These are phyloP conservation scores for thale cress (Arabidopsis thaliana) DNA, from an alignment of 345 rosid species.

Conservation along the genomic window DNA sequence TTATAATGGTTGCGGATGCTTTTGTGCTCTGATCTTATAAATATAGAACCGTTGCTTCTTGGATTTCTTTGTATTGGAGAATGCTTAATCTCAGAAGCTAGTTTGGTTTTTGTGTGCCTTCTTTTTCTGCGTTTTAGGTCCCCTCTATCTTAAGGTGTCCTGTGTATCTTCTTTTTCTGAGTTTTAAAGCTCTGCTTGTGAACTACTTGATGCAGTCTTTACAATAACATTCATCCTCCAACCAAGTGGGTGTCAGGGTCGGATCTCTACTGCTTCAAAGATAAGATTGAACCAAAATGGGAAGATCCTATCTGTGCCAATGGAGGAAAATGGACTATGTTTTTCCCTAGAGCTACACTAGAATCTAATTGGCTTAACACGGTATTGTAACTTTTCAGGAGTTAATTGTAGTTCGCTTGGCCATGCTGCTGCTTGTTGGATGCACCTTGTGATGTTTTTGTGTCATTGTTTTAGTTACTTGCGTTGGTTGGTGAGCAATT, in stretches of 20 bases:
- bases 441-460: conserved; percentile 3
- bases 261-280: conserved; percentile 82
- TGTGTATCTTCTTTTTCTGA: not conserved
- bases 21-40: not conserved
- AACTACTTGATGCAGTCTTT: conserved; percentile 54
- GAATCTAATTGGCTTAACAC: conserved; percentile 78
- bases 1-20: not conserved
- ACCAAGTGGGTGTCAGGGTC: conserved; percentile 62
- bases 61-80: not conserved
- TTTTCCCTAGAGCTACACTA: conserved; percentile 51
- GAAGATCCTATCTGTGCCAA: conserved; percentile 91
- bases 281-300: conserved; percentile 86
- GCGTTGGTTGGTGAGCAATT: conserved; percentile 93
- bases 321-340: conserved; percentile 88
- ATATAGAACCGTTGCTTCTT: not conserved
- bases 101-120: not conserved
- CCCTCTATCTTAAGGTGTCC: too few relatives aligned
- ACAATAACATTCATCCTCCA: conserved; percentile 80
- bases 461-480: conserved; percentile 52
- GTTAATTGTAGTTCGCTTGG: not conserved
- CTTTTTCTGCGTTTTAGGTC: not conserved
- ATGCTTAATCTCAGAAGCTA: not conserved
- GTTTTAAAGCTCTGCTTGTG: not conserved
- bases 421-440: conserved; percentile 10
- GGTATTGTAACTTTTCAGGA: conserved; percentile 46